These are phyloP conservation scores for Lotus japonicus DNA, from an alignment of 306 rosid genomes.

Conservation along the genomic window DNA sequence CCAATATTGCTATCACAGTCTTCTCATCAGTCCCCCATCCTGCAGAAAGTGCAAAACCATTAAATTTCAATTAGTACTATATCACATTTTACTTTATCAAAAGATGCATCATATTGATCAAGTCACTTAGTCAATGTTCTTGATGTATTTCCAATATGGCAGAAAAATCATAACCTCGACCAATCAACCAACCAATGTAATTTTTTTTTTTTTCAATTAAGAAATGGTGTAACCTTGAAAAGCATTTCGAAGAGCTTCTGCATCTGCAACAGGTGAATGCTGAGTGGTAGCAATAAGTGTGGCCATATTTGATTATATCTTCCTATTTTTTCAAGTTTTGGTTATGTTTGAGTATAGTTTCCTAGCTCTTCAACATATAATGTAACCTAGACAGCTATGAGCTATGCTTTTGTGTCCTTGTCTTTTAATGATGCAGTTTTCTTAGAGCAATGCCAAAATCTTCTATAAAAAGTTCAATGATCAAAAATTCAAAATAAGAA, in stretches of 20 bases:
- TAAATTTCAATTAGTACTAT: not conserved
- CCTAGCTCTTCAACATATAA: conserved; percentile 18
- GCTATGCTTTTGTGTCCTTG: not conserved
- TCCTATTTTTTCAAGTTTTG: not conserved
- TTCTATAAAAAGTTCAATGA: not conserved
- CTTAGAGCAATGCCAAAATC: not conserved
- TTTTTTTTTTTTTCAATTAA: too few species aligned
- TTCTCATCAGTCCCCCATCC: conserved; percentile 93
- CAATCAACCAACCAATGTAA: not conserved
- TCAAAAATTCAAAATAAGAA: not conserved
- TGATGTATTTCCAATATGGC: not conserved
- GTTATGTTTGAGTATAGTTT: not conserved
- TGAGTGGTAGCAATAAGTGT: conserved; percentile 30
- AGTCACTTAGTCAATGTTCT: not conserved
- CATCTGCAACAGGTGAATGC: conserved; percentile 46
- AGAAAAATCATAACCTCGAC: not conserved
- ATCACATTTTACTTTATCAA: not conserved
- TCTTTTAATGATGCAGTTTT: not conserved
- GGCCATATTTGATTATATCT: conserved; percentile 38
- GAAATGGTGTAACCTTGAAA: conserved; percentile 29
- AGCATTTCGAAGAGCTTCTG: conserved; percentile 53
- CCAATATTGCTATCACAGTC: conserved; percentile 44
- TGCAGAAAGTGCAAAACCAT: conserved; percentile 6
- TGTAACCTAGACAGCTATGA: not conserved
- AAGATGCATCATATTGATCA: not conserved